Evolutionary conservation across 1,284 basidiomycete genomes (phyloP).

Genomic region (Boletus semigastroideus): DNA sequence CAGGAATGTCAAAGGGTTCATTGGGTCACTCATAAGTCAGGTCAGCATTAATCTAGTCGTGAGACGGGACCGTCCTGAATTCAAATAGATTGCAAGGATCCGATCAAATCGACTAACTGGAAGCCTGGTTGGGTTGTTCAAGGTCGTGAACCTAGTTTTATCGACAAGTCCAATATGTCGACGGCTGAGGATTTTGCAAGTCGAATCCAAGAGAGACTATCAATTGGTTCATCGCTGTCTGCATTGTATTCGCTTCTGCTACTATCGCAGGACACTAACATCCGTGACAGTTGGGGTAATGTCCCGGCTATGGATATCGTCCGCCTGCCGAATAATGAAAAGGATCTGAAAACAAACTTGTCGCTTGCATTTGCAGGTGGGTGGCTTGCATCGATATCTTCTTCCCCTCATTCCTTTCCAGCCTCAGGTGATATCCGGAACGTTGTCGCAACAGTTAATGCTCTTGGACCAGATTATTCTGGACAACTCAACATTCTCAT

Average conservation of each 20-base stretch:
- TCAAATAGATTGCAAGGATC: constrained; percentile 26
- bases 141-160: constrained; percentile 22
- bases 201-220: constrained; percentile 12
- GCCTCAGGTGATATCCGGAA: constrained; percentile 31
- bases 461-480: constrained; percentile 25
- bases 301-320: constrained; percentile 39
- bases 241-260: constrained; percentile 1
- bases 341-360: constrained; percentile 32
- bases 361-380: constrained; percentile 37
- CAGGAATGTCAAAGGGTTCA: constrained; percentile 30
- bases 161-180: constrained; percentile 9
- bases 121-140: constrained; percentile 25
- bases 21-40: constrained; percentile 25
- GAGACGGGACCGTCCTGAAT: not conserved
- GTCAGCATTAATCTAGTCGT: constrained; percentile 8
- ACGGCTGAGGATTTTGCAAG: constrained; percentile 8
- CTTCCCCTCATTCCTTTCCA: constrained; percentile 3
- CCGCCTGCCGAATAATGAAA: constrained; percentile 40
- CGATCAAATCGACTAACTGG: constrained; percentile 22
- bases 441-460: constrained; percentile 23
- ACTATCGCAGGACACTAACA: not conserved
- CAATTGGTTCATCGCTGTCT: constrained; percentile 25
- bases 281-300: constrained; percentile 20
- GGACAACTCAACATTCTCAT: constrained; percentile 33
- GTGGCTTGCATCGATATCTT: constrained; percentile 3